Conservation (phyloP, 768 basidiomycete genomes). For the Suillus alpinus region DNA sequence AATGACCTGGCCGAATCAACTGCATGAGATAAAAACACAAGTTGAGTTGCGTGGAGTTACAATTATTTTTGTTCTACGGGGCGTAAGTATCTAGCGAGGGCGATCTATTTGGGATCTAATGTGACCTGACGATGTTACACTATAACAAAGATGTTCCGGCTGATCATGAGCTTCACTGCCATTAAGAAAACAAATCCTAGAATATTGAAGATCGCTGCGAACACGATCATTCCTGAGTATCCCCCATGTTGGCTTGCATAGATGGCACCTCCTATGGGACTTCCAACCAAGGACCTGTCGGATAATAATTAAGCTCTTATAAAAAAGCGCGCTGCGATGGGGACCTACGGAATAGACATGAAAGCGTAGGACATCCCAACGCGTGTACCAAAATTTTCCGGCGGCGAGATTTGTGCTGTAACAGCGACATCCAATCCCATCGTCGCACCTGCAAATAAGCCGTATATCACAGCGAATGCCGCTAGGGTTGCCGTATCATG, state of each 20-base stretch:
- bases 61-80: too few species aligned
- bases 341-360: conserved; percentile 2
- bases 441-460: neutral
- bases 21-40: neutral
- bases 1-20: too few species aligned
- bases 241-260: neutral
- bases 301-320: neutral
- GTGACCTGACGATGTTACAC: neutral
- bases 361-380: conserved; percentile 7
- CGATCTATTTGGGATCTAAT: neutral
- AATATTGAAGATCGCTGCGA: neutral
- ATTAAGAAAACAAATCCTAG: neutral
- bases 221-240: neutral
- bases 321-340: neutral
- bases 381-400: conserved; percentile 3
- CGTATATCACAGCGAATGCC: neutral
- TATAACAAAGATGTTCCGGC: neutral
- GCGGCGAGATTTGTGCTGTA: conserved; percentile 2
- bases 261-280: neutral
- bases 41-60: neutral
- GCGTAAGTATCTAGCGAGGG: neutral
- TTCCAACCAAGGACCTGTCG: neutral
- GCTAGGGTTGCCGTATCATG: neutral
- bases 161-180: neutral
- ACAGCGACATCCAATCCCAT: conserved; percentile 1